Evolutionary conservation across 805 yeast species (phyloP).

Genomic region (Candida tallmaniae): DNA sequence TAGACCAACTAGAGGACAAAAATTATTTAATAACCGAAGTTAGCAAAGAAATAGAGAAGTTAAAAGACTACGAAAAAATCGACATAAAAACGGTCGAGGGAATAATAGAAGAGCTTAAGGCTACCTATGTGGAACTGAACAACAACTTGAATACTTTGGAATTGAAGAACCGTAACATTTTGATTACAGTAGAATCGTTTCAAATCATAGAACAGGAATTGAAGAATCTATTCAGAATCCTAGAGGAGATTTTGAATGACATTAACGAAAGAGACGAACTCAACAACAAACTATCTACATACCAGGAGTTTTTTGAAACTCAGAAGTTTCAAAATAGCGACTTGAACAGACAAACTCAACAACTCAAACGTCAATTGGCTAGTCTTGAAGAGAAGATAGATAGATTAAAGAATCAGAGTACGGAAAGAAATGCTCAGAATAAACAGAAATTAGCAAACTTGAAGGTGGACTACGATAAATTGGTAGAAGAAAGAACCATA

Average conservation of each 20-base stretch:
- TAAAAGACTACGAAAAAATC: slow-evolving; percentile 56
- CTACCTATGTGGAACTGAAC: slow-evolving; percentile 37
- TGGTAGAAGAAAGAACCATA: slow-evolving; percentile 44
- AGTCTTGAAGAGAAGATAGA: slow-evolving; percentile 45
- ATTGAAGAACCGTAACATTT: slow-evolving; percentile 44
- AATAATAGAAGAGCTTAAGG: slow-evolving; percentile 49
- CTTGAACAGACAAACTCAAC: slow-evolving; percentile 38
- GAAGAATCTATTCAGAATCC: slow-evolving; percentile 42
- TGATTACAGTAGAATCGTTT: slow-evolving; percentile 55
- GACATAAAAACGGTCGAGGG: slow-evolving; percentile 52
- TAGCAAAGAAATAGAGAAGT: slow-evolving; percentile 53
- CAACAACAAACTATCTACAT: slow-evolving; percentile 29
- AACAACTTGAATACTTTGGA: slow-evolving; percentile 27
- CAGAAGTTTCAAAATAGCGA: slow-evolving; percentile 35
- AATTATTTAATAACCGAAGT: slow-evolving; percentile 54
- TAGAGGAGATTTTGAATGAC: slow-evolving; percentile 50
- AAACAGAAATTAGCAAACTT: slow-evolving; percentile 41
- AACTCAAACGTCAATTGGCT: slow-evolving; percentile 46
- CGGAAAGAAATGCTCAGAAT: slow-evolving; percentile 40
- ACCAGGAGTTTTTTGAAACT: slow-evolving; percentile 39
- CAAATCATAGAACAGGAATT: slow-evolving; percentile 36
- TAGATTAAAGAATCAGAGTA: slow-evolving; percentile 40
- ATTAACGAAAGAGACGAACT: slow-evolving; percentile 36
- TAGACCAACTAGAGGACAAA: slow-evolving; percentile 57
- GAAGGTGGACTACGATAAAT: slow-evolving; percentile 42